These are phyloP conservation scores for Daldinia loculata DNA, from an alignment of 495 filamentous ascomycete genomes.

Conservation along the genomic window DNA sequence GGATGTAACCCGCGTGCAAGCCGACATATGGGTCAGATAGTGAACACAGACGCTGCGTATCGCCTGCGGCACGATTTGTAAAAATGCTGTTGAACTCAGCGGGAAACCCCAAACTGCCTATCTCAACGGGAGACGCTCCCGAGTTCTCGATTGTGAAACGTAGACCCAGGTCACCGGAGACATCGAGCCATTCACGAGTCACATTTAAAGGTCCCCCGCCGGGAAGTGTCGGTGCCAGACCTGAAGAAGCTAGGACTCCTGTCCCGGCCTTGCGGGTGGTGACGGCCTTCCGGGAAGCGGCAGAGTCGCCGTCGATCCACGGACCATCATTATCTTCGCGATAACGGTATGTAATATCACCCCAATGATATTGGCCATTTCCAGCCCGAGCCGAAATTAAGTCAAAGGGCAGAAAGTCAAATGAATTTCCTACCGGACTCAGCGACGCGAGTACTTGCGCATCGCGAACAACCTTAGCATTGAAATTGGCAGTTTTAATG, in stretches of 20 bases:
- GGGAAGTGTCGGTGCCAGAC: constrained; percentile 49
- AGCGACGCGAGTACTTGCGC: constrained; percentile 55
- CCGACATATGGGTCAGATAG: constrained; percentile 62
- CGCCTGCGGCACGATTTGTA: constrained; percentile 53
- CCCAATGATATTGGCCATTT: constrained; percentile 61
- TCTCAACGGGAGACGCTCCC: constrained; percentile 49
- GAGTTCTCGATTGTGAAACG: constrained; percentile 59
- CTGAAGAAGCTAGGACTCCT: constrained; percentile 44
- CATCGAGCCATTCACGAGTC: constrained; percentile 54
- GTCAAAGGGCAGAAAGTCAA: constrained; percentile 62
- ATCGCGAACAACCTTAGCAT: constrained; percentile 49
- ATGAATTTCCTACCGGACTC: constrained; percentile 47
- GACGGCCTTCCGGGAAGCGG: constrained; percentile 47
- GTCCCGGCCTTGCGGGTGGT: constrained; percentile 30
- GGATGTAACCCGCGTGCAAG: constrained; percentile 61
- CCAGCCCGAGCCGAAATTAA: constrained; percentile 49
- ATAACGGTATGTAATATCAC: constrained; percentile 61
- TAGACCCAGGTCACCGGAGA: constrained; percentile 55
- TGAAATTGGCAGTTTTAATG: constrained; percentile 51
- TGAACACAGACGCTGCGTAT: constrained; percentile 54
- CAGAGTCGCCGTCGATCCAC: constrained; percentile 53
- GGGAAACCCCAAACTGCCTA: constrained; percentile 62
- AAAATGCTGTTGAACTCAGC: constrained; percentile 67
- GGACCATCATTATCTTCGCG: constrained; percentile 41
- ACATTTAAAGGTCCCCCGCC: constrained; percentile 47